These are phyloP conservation scores for Bullera alba DNA, from an alignment of 768 basidiomycete species.

Conservation along the genomic window DNA sequence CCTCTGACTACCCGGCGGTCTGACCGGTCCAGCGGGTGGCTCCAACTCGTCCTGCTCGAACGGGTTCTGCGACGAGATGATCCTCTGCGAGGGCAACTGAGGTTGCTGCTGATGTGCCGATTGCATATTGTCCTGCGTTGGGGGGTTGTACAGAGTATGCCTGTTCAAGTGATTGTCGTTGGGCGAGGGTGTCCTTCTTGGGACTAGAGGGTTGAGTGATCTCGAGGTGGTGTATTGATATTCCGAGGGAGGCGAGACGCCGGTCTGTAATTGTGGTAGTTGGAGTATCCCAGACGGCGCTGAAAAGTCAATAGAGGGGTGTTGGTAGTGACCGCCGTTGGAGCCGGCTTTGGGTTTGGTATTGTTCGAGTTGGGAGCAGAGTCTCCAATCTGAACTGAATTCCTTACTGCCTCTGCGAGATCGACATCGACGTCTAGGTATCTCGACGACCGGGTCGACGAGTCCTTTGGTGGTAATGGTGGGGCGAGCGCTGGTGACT, in stretches of 20 bases:
- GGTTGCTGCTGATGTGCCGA: slow-evolving; percentile 13
- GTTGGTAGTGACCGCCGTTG: not conserved
- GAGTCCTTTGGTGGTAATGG: slow-evolving; percentile 15
- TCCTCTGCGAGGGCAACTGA: slow-evolving; percentile 10
- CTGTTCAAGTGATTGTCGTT: not conserved
- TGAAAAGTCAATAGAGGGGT: slow-evolving; percentile 2
- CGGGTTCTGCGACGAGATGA: slow-evolving; percentile 11
- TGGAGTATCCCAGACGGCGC: not conserved
- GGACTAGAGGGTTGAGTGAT: slow-evolving; percentile 12
- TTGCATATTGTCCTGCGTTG: not conserved
- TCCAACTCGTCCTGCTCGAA: slow-evolving; percentile 29
- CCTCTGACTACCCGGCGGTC: slow-evolving; percentile 6
- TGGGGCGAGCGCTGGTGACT: slow-evolving; percentile 5
- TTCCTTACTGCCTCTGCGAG: slow-evolving; percentile 19
- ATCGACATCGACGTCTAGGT: slow-evolving; percentile 11
- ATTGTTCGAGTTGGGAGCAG: not conserved
- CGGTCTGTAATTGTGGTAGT: not conserved
- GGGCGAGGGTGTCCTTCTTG: slow-evolving; percentile 20
- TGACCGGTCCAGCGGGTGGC: slow-evolving; percentile 13
- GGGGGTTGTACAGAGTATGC: not conserved
- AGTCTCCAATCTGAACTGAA: slow-evolving; percentile 13
- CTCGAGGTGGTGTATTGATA: not conserved
- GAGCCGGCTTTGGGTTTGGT: not conserved
- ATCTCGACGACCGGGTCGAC: not conserved
- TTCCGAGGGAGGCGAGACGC: not conserved